A percentile compares a stretch with the other conserved stretches of the same genome.
phyloP scores from a whole-genome alignment of 108 stramenopile species.

The Bacterosira constricta region DNA sequence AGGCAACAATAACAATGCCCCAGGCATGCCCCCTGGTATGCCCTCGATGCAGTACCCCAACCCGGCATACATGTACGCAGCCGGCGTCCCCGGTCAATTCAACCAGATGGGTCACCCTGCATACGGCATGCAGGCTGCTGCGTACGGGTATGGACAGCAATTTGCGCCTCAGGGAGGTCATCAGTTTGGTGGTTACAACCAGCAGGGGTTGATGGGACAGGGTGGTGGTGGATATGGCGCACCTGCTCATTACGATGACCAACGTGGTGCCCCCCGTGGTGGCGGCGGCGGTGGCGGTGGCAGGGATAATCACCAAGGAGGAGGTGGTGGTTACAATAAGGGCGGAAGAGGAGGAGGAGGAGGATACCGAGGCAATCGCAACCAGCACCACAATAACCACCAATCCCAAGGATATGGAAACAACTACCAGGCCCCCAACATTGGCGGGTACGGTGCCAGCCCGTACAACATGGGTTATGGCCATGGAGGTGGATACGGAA shows the following conservation, averaged over 20 bases:
- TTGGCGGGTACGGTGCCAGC: slow-evolving; percentile 65
- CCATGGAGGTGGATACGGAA: slow-evolving; percentile 64
- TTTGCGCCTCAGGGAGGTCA: slow-evolving; percentile 62
- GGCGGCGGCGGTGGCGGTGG: slow-evolving; percentile 40
- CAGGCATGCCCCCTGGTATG: slow-evolving; percentile 81
- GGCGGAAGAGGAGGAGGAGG: slow-evolving; percentile 62
- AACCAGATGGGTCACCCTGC: slow-evolving; percentile 72
- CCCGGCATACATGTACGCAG: slow-evolving; percentile 61
- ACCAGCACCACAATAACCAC: slow-evolving; percentile 59
- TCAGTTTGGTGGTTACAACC: slow-evolving; percentile 67
- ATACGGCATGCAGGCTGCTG: slow-evolving; percentile 63
- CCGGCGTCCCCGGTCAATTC: slow-evolving; percentile 55
- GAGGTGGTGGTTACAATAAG: slow-evolving; percentile 57
- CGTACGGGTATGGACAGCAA: slow-evolving; percentile 71
- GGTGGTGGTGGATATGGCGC: slow-evolving; percentile 68
- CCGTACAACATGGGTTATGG: slow-evolving; percentile 70
- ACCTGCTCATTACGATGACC: slow-evolving; percentile 74
- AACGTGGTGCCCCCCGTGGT: slow-evolving; percentile 39
- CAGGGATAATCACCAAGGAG: slow-evolving; percentile 75
- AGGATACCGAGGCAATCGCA: slow-evolving; percentile 67
- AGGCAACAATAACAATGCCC: slow-evolving; percentile 5
- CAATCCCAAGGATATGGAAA: slow-evolving; percentile 68
- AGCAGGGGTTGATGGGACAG: slow-evolving; percentile 74
- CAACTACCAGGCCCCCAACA: slow-evolving; percentile 58
- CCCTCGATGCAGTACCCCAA: slow-evolving; percentile 74